Evolutionary conservation across 2,329 filamentous ascomycete genomes (phyloP), one percentile per base, ranked within the genome.

Genomic region (Intubia oerlemansii): DNA sequence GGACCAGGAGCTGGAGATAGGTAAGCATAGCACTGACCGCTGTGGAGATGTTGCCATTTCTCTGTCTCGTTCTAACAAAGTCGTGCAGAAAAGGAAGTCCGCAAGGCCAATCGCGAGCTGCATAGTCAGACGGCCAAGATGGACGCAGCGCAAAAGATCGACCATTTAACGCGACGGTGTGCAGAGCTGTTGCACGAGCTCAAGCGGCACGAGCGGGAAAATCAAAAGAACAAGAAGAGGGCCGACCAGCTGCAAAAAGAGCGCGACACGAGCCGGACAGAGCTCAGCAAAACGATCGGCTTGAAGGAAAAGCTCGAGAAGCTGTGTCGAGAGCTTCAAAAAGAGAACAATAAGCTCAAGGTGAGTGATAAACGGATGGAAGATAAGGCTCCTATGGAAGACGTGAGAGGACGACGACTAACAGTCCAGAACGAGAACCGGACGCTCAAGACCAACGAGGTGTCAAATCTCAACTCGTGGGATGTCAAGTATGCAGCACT

Each of bases 301-400:
- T 68, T 95, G 46, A 93, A 91, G 50, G 84, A 95, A 49, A 95
- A 95, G 53, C 59, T 98, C 25, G 88, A 98, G 52, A 98, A 95
- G 48, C 59, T 98, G 18, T 93, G 84, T 43, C 64, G 88, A 32
- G 88, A 98, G 50, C 62, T 98, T 31, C 88, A 90, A 35, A 78
- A 85, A 42, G 88, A 98, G 46, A 98, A 98, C 50, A 95, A 95
- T 53, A 90, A 91, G 54, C 70, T 98, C 39, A 95, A 95, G 74
- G 80, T 88, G 16, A 5, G 35, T 13, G 10, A 6, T 11, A n/a
- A 8, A n/a, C 19, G n/a, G 19, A 8, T 21, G 8, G 8, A 21
- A n/a, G n/a, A n/a, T n/a, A n/a, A n/a, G n/a, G n/a, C n/a, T n/a
- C n/a, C n/a, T n/a, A n/a, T n/a, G n/a, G n/a, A n/a, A n/a, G n/a